Conservation (phyloP, 2,329 filamentous ascomycete genomes). For the Diatrype stigma region DNA sequence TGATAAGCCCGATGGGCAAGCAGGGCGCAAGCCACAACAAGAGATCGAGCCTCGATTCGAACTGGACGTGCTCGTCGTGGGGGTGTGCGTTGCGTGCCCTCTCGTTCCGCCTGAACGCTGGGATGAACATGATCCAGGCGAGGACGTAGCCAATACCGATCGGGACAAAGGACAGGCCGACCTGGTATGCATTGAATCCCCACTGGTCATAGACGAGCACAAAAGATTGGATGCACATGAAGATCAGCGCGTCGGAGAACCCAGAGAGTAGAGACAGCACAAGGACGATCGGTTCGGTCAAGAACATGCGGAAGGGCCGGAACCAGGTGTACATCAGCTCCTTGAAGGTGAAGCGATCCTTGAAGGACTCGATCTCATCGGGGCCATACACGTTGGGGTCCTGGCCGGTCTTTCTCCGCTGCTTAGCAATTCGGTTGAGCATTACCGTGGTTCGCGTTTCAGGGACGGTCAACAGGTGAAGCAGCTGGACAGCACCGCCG, state of each 20-base stretch:
- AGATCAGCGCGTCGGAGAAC: constrained; percentile 62
- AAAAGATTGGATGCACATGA: constrained; percentile 63
- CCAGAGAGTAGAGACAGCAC: constrained; percentile 57
- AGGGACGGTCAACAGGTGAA: constrained; percentile 67
- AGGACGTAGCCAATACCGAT: constrained; percentile 51
- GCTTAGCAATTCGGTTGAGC: constrained; percentile 76
- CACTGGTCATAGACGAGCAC: constrained; percentile 57
- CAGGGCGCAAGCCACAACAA: constrained; percentile 56
- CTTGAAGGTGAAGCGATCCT: constrained; percentile 32
- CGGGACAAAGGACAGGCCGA: constrained; percentile 41
- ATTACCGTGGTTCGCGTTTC: constrained; percentile 75
- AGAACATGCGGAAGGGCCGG: constrained; percentile 60
- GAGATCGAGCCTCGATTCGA: constrained; percentile 56
- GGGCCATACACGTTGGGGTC: constrained; percentile 65
- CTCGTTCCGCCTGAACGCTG: constrained; percentile 41
- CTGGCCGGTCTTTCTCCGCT: constrained; percentile 58
- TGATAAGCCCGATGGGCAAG: constrained; percentile 58
- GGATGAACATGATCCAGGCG: constrained; percentile 54
- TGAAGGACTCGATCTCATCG: constrained; percentile 56
- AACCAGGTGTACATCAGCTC: constrained; percentile 49
- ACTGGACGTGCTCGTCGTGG: constrained; percentile 54
- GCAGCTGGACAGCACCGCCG: constrained; percentile 61
- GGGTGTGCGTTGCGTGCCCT: constrained; percentile 40
- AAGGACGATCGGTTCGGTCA: constrained; percentile 61
- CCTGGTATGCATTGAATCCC: constrained; percentile 44